A percentile compares a stretch with the other conserved stretches of the same genome.
Conservation (phyloP, 2,329 filamentous ascomycete species). For the Corynespora cassiicola region DNA sequence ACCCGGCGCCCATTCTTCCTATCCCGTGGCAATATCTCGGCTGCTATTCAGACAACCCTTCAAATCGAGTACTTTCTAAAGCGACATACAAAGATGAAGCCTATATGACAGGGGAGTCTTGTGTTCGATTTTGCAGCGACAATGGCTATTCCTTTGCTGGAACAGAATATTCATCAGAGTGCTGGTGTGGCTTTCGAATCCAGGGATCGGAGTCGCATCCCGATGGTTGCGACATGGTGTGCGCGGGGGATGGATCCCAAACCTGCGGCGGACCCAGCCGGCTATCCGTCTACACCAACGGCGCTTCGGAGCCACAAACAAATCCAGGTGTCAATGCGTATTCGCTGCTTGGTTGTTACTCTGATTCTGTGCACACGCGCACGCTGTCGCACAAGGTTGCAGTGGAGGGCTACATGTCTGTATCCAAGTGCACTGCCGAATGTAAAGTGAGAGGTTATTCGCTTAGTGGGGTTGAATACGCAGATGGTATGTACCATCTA, state of each 20-base stretch:
- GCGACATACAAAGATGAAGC: no score
- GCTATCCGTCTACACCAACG: conserved; percentile 21
- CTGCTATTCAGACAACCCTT: no score
- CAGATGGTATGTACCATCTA: no score
- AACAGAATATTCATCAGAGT: conserved; percentile 38
- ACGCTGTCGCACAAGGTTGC: conserved; percentile 7
- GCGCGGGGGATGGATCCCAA: conserved; percentile 28
- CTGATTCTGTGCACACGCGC: conserved; percentile 11
- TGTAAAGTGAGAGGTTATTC: neutral
- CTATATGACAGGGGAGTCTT: conserved; percentile 34
- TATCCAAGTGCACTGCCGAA: neutral
- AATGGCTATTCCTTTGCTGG: conserved; percentile 38
- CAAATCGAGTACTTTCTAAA: no score
- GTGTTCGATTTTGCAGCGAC: conserved; percentile 30
- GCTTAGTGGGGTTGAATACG: conserved; percentile 4
- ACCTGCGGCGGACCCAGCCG: conserved; percentile 30
- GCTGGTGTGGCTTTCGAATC: conserved; percentile 35
- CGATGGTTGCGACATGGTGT: conserved; percentile 31
- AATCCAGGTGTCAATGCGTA: conserved; percentile 1
- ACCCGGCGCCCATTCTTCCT: no score
- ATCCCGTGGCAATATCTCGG: no score
- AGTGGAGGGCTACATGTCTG: conserved; percentile 6
- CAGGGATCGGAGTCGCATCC: conserved; percentile 17
- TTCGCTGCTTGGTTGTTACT: conserved; percentile 14
- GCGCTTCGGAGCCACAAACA: neutral